A percentile compares a stretch with the other conserved stretches of the same genome.
Conservation (phyloP, 441 rosid genomes). For the Gossypium laxum region DNA sequence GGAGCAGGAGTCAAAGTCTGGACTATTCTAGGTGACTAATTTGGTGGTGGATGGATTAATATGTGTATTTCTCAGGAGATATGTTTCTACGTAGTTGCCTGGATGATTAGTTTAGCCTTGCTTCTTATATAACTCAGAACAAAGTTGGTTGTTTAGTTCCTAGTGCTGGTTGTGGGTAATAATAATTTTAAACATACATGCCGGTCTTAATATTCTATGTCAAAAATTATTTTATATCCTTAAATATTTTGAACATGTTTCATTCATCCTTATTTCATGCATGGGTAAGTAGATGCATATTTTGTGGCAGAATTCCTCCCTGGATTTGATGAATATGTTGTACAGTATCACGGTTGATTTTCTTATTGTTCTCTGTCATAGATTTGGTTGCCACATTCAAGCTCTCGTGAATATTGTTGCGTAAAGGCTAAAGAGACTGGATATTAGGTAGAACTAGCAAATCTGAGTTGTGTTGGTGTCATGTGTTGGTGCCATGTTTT, state of each 20-base stretch:
- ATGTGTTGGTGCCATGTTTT: too few relatives aligned
- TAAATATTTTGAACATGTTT: background rate
- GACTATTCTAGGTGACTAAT: slow-evolving; percentile 34
- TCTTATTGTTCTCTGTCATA: background rate
- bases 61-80: background rate
- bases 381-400: background rate
- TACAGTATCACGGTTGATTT: background rate
- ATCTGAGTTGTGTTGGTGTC: too few relatives aligned
- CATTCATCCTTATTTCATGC: background rate
- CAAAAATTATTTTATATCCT: background rate
- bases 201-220: background rate
- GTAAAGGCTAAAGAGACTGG: background rate
- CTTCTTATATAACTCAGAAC: background rate
- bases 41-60: background rate
- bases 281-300: background rate
- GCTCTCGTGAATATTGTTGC: background rate
- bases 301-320: background rate
- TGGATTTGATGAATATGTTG: background rate
- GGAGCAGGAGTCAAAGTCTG: slow-evolving; percentile 35
- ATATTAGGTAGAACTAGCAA: background rate
- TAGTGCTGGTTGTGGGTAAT: background rate
- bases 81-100: background rate
- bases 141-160: background rate
- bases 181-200: background rate
- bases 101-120: background rate